Base-by-base conservation (phyloP, 495 filamentous ascomycete genomes). In the Trichoderma gamsii region DNA sequence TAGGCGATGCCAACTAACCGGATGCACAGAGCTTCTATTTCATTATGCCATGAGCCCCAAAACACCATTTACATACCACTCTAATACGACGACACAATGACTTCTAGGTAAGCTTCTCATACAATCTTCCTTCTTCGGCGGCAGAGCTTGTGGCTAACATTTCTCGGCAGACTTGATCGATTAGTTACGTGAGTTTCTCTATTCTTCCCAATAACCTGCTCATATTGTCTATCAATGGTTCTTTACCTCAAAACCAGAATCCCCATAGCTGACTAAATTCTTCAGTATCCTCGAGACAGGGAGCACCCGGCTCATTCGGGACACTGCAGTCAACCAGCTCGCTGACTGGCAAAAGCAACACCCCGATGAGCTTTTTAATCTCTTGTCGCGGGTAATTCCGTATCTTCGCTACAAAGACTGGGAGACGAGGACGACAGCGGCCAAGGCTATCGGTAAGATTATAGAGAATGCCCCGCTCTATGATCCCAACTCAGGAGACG, bases 311-410 rank as follows among this genome's bases (percentile, higher is more conserved):
- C 80, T 98, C 66, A 97, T 99, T 68, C 89, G 96, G 67, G 95
- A 97, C 70, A 98, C 95, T 68, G 95, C 95, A 68, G 96, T 96
- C 44, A 90, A 95, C 74, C 95, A 99, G 80, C 86, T 99, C 46
- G 94, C 91, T 44, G 95, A 98, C 81, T 93, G 97, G 69, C 96
- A 98, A 78, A 98, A 96, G 75, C 89, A 93, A 71, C 96, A 98
- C 74, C 95, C 96, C 0, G 94, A 98, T 76, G 95, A 99, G 74
- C 82, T 98, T 4, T 98, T 97, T 78, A 97, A 98, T 72, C 84
- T 99, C 9, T 84, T 99, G n/a, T 92, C 92, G n/a, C 85, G 94
- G 63, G 93, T 99, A 52, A 86, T 98, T 21, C 93, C 96, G 2
- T 97, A 96, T 77, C 84, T 98, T 18, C 85, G 89, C 67, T 92